These are phyloP conservation scores for Sporopachydermia lactativora DNA, from an alignment of 805 yeast species.

Conservation along the genomic window DNA sequence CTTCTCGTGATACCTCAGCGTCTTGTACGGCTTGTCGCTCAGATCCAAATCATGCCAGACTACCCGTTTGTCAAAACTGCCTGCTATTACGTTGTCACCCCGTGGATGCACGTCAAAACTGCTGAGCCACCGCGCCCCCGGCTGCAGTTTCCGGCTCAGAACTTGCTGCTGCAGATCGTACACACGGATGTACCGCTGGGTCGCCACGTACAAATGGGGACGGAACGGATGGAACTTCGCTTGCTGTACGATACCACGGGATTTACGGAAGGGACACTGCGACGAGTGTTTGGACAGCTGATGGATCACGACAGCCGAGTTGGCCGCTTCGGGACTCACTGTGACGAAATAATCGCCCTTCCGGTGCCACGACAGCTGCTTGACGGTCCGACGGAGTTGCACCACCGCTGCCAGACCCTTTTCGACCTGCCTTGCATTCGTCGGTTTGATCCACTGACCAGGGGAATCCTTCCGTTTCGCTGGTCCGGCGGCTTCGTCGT, in stretches of 20 bases:
- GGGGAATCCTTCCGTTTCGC: slow-evolving; percentile 28
- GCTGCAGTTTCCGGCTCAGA: slow-evolving; percentile 69
- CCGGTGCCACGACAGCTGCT: slow-evolving; percentile 87
- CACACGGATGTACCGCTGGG: slow-evolving; percentile 83
- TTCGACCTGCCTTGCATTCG: slow-evolving; percentile 36
- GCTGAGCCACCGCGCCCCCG: slow-evolving; percentile 94
- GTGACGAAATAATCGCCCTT: slow-evolving; percentile 95
- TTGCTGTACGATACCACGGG: slow-evolving; percentile 89
- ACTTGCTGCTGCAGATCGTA: slow-evolving; percentile 84
- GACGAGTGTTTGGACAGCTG: slow-evolving; percentile 89
- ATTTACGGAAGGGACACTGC: slow-evolving; percentile 88
- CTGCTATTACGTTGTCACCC: slow-evolving; percentile 87
- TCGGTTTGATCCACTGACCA: slow-evolving; percentile 78
- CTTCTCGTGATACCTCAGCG: slow-evolving; percentile 84
- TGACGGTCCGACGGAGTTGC: slow-evolving; percentile 49
- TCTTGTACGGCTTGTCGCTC: slow-evolving; percentile 82
- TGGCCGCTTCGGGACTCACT: slow-evolving; percentile 87
- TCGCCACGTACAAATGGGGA: slow-evolving; percentile 86
- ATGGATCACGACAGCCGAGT: slow-evolving; percentile 83
- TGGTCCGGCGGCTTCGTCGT: slow-evolving; percentile 20
- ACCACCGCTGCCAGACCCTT: slow-evolving; percentile 65
- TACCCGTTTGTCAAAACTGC: slow-evolving; percentile 88
- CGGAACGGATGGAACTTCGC: slow-evolving; percentile 95
- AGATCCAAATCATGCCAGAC: slow-evolving; percentile 96
- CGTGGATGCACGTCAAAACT: slow-evolving; percentile 84